Evolutionary conservation across 2,329 filamentous ascomycete genomes (phyloP), one percentile per base, ranked within the genome.

Genomic region (Piedraia hortae): DNA sequence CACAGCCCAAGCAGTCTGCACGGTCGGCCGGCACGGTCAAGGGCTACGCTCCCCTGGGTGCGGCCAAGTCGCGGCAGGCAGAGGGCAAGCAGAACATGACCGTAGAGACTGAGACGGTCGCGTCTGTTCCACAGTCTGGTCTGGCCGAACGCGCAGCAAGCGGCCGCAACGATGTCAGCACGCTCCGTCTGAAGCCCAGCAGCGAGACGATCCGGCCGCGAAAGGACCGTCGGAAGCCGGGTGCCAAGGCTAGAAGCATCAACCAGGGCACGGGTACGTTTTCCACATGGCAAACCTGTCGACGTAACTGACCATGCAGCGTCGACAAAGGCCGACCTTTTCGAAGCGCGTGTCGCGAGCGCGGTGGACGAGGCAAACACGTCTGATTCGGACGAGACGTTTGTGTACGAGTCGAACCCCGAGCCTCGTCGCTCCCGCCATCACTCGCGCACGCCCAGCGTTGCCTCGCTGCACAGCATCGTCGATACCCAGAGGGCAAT

Each of bases 331-430:
- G 82, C 85, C 41, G 85, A 97, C 46, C 78, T 93, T 22, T 97
- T 97, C 43, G 85, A 93, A 50, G 78, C 80, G 34, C 89, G 89
- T 41, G 78, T 97, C 33, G 82, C 82, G 22, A 91, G 69, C 43
- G 82, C 82, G 5, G 78, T 97, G 23, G 82, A 93, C 42, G 80
- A 93, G 44, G 78, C 77, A 19, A 74, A 91, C 44, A 89, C 82
- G 7, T 91, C 82, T 4, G 85, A 97, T 43, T 93, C 82, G 1
- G 85, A 91, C 38, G 85, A 93, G 46, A 93, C 85, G 0, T 97
- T 93, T 45, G 85, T 97, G 9, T 97, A 97, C 48, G 85, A 97
- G 45, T 93, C 85, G 12, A 97, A 97, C 38, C 85, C 82, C 6
- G 50, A 54, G 12, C 53, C 47, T 24, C 45, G 57, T 14, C 51